A percentile compares a stretch with the other conserved stretches of the same genome.
Conservation (phyloP, 2,329 filamentous ascomycete species). For the Stachybotrys echinatus region DNA sequence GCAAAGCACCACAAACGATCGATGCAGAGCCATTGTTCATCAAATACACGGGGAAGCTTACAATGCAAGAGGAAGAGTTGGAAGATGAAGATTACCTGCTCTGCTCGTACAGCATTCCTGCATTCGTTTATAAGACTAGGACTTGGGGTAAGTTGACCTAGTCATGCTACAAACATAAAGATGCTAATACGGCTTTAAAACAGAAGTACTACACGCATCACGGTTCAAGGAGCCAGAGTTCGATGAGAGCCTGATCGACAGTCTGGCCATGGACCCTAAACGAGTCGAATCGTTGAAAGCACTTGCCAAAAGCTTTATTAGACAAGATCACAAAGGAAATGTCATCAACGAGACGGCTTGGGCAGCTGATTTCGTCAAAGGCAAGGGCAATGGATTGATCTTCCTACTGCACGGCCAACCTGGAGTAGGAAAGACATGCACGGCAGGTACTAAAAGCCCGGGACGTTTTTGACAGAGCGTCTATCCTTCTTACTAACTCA, state of each 20-base stretch:
- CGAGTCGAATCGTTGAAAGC: slow-evolving; percentile 19
- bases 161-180: no score
- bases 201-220: no score
- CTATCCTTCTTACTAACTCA: not conserved
- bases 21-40: no score
- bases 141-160: no score
- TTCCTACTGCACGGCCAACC: slow-evolving; percentile 17
- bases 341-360: slow-evolving; percentile 5
- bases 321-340: slow-evolving; percentile 11
- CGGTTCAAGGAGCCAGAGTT: slow-evolving; percentile 16
- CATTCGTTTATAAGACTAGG: no score
- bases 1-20: no score
- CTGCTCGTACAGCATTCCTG: no score
- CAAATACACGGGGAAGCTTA: no score
- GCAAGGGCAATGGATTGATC: slow-evolving; percentile 16
- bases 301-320: slow-evolving; percentile 18
- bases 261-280: slow-evolving; percentile 20
- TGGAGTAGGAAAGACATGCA: slow-evolving; percentile 21
- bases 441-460: slow-evolving; percentile 18
- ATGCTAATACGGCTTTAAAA: no score
- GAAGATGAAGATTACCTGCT: no score
- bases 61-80: no score
- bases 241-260: slow-evolving; percentile 19
- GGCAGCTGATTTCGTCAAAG: slow-evolving; percentile 17
- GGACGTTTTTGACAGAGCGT: not conserved